phyloP scores from a whole-genome alignment of 2,329 filamentous ascomycete species.

The Neodidymelliopsis sp. region DNA sequence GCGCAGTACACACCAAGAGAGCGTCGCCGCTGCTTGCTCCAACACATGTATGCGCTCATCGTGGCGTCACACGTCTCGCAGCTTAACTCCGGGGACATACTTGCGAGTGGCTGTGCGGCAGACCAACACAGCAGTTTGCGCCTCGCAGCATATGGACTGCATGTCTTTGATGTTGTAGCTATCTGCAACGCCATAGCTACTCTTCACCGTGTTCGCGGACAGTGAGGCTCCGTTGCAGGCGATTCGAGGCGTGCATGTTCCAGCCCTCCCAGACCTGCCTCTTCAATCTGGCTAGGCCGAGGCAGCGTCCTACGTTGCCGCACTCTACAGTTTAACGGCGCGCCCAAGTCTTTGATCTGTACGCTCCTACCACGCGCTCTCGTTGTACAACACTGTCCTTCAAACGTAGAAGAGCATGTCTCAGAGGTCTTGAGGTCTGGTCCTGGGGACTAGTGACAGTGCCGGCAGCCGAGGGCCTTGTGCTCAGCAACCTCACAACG shows the following conservation, averaged over 20 bases:
- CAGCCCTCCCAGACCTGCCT: neutral
- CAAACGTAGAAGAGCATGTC: constrained; percentile 6
- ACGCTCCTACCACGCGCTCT: constrained; percentile 1
- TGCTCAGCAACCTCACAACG: neutral
- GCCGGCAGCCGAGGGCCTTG: constrained; percentile 11
- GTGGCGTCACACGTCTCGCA: constrained; percentile 12
- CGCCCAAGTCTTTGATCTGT: constrained; percentile 1
- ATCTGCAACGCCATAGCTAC: neutral
- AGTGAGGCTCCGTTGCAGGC: neutral
- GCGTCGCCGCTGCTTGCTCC: constrained; percentile 6
- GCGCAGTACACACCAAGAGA: neutral
- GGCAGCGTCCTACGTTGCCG: constrained; percentile 2
- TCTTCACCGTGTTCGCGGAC: neutral
- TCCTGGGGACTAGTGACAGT: constrained; percentile 8
- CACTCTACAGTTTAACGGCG: constrained; percentile 2
- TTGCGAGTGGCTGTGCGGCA: constrained; percentile 9
- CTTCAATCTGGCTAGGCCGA: neutral
- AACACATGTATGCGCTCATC: constrained; percentile 14
- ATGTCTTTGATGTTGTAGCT: neutral
- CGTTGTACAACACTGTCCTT: constrained; percentile 9
- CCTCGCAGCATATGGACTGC: neutral
- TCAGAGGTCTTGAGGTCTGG: constrained; percentile 16
- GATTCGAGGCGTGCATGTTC: neutral
- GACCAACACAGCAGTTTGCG: neutral
- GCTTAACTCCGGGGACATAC: constrained; percentile 3